Evolutionary conservation across 2,329 filamentous ascomycete species (phyloP), one percentile per base, ranked within the genome.

Genomic region (Fusarium clavum): DNA sequence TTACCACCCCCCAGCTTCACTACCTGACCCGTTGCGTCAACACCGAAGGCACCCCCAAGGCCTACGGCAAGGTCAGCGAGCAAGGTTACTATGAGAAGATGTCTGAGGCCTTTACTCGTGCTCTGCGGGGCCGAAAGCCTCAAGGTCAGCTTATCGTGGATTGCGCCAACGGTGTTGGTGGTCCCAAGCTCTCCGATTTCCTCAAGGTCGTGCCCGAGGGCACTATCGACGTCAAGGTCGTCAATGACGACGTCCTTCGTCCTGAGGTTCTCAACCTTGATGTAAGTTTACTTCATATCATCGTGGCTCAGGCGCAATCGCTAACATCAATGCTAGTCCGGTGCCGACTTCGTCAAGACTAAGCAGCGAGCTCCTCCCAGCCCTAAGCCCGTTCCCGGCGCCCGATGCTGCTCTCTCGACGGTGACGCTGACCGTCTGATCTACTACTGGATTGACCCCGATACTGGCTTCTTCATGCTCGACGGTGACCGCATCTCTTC

Each of bases 401-500:
- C 92, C 69, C 91, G 96, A 63, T 95, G 90, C 85, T 95, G 93
- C 80, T 98, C 95, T 11, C 87, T 97, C 61, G 96, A 99, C 74
- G 96, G 96, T 56, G 96, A 99, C 78, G 96, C 96, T 18, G 96
- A 99, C 79, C 92, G 96, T 61, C 86, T 99, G 66, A 93, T 98
- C 61, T 98, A 97, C 85, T 98, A 98, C 84, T 98, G 94, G 86
- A 84, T 90, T 74, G 94, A 97, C 75, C 87, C 91, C 14, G 90
- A 94, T 71, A 91, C 89, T 60, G 89, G 91, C 25, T 99, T 99
- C 86, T 91, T 92, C 77, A 92, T 99, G 78, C 89, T 99, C 14
- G 96, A 99, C 75, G 96, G 96, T 66, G 96, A 99, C 82, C 94
- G 95, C 56, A 99, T 99, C 77, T 95, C 96, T 8, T 97, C 94